Evolutionary conservation across 2,329 filamentous ascomycete genomes (phyloP).

Genomic region (Dactylonectria macrodidyma): DNA sequence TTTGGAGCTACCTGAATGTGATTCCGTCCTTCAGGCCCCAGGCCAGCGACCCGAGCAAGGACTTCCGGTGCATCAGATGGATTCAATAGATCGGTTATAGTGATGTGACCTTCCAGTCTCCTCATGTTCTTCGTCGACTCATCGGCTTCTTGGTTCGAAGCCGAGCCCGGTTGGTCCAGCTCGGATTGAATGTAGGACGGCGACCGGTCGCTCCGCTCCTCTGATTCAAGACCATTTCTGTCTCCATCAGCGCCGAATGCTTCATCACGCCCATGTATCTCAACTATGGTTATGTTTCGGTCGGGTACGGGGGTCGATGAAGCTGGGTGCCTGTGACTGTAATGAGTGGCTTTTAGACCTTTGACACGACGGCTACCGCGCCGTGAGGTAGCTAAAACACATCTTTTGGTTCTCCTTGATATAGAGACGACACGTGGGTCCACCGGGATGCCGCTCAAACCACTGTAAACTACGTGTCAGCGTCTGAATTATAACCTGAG

Average conservation of each 20-base stretch:
- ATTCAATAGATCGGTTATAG: slow-evolving; percentile 57
- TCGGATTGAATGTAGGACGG: too few relatives aligned
- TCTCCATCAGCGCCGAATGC: too few relatives aligned
- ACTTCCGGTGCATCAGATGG: slow-evolving; percentile 59
- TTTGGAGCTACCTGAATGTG: background rate
- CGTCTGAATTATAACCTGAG: too few relatives aligned
- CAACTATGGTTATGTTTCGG: too few relatives aligned
- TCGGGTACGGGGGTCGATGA: too few relatives aligned
- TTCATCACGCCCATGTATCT: too few relatives aligned
- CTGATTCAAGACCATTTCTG: too few relatives aligned
- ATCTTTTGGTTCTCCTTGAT: slow-evolving; percentile 55
- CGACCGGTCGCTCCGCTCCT: too few relatives aligned
- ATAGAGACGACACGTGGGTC: slow-evolving; percentile 56
- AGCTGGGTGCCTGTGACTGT: background rate
- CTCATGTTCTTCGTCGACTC: background rate
- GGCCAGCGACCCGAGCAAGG: slow-evolving; percentile 58
- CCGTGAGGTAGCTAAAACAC: slow-evolving; percentile 57
- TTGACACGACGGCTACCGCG: slow-evolving; percentile 56
- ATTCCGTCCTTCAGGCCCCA: slow-evolving; percentile 47
- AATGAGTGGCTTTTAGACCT: slow-evolving; percentile 21
- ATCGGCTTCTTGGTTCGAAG: too few relatives aligned
- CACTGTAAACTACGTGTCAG: background rate
- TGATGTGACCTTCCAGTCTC: slow-evolving; percentile 57
- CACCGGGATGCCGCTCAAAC: slow-evolving; percentile 52
- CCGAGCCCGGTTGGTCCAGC: too few relatives aligned